phyloP scores from a whole-genome alignment of 129 eudicot genomes.

The Lactuca sativa region DNA sequence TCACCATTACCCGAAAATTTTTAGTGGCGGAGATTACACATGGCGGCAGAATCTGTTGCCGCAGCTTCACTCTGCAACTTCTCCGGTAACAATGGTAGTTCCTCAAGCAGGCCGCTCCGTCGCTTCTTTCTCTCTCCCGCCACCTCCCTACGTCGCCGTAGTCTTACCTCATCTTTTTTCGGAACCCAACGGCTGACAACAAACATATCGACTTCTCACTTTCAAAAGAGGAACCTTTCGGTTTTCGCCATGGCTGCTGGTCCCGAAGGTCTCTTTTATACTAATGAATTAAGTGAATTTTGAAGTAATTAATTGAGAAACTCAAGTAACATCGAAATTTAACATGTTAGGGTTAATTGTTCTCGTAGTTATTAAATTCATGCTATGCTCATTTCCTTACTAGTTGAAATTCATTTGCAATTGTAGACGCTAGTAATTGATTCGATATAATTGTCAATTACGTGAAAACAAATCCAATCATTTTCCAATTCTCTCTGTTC shows the following conservation, averaged over 20 bases:
- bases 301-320: neutral
- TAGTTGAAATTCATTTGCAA: slow-evolving; percentile 11
- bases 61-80: slow-evolving; percentile 36
- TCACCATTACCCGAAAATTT: slow-evolving; percentile 1
- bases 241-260: slow-evolving; percentile 38
- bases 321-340: neutral
- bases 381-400: neutral
- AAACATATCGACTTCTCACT: slow-evolving; percentile 6
- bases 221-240: slow-evolving; percentile 27
- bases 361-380: neutral
- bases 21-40: slow-evolving; percentile 19
- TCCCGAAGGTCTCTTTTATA: slow-evolving; percentile 25
- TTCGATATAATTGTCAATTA: slow-evolving; percentile 11
- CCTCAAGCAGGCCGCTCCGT: slow-evolving; percentile 25
- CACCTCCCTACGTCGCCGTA: slow-evolving; percentile 23
- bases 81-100: slow-evolving; percentile 28
- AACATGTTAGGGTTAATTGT: slow-evolving; percentile 4
- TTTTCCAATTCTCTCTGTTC: neutral
- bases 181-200: slow-evolving; percentile 21
- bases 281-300: neutral
- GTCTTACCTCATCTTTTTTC: slow-evolving; percentile 28
- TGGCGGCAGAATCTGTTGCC: slow-evolving; percentile 47
- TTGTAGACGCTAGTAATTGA: neutral
- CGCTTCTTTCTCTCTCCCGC: slow-evolving; percentile 33
- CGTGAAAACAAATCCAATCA: neutral